Conservation (phyloP, 495 filamentous ascomycete genomes). For the Cercophora scortea region DNA sequence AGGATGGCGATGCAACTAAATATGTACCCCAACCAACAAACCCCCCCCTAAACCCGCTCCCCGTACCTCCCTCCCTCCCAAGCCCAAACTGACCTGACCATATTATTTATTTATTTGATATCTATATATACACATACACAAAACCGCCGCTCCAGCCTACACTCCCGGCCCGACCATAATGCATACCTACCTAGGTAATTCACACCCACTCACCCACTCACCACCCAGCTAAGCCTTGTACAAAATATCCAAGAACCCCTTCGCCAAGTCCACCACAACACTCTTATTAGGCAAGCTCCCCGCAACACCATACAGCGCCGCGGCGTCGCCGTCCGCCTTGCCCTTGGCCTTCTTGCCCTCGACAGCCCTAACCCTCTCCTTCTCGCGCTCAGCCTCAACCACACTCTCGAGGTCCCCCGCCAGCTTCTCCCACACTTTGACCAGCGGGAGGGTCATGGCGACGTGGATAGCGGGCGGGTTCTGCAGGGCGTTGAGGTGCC, state of each 20-base stretch:
- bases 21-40: too few relatives aligned
- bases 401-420: conserved; percentile 69
- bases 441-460: conserved; percentile 88
- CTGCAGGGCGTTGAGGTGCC: conserved; percentile 95
- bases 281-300: conserved; percentile 93
- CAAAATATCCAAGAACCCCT: conserved; percentile 87
- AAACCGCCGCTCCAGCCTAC: not conserved
- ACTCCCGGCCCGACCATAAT: not conserved
- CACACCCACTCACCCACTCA: not conserved
- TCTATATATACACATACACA: not conserved
- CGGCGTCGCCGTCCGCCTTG: conserved; percentile 58
- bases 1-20: too few relatives aligned
- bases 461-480: conserved; percentile 91
- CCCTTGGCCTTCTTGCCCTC: conserved; percentile 70
- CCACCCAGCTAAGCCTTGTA: conserved; percentile 79
- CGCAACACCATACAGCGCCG: conserved; percentile 90
- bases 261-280: conserved; percentile 82
- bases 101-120: too few relatives aligned
- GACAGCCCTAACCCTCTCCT: conserved; percentile 54
- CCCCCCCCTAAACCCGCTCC: too few relatives aligned
- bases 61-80: too few relatives aligned
- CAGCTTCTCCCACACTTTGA: conserved; percentile 67
- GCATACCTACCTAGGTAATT: not conserved
- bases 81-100: too few relatives aligned
- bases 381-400: conserved; percentile 66